Percentiles rank a stretch among this genome's conserved stretches.
Conservation (phyloP, 306 rosid species). For the Cicer chorassanicum region DNA sequence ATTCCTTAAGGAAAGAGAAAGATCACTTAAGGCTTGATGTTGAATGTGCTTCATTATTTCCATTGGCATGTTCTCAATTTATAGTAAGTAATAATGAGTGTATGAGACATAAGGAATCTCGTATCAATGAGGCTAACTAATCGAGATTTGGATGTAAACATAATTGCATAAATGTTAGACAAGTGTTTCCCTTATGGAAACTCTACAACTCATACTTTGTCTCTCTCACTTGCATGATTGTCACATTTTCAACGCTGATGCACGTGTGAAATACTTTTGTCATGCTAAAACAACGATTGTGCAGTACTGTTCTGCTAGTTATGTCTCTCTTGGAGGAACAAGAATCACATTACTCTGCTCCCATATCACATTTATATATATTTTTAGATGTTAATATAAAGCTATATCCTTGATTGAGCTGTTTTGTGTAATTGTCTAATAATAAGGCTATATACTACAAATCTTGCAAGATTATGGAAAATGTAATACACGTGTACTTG, state of each 20-base stretch:
- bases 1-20: not conserved
- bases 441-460: too few relatives aligned
- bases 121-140: constrained; percentile 38
- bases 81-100: constrained; percentile 12
- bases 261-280: too few relatives aligned
- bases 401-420: too few relatives aligned
- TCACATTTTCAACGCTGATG: constrained; percentile 19
- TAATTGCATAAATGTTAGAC: not conserved
- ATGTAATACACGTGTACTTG: too few relatives aligned
- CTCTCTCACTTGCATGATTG: constrained; percentile 21
- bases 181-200: constrained; percentile 21
- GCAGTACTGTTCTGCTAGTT: too few relatives aligned
- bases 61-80: constrained; percentile 37
- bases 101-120: constrained; percentile 44
- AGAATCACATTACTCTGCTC: too few relatives aligned
- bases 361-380: too few relatives aligned
- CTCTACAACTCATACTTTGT: constrained; percentile 40
- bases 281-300: too few relatives aligned
- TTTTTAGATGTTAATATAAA: too few relatives aligned
- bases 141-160: constrained; percentile 40
- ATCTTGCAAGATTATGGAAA: too few relatives aligned
- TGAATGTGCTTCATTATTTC: constrained; percentile 32
- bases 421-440: too few relatives aligned
- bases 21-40: constrained; percentile 15
- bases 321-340: too few relatives aligned